These are phyloP conservation scores for Pyrus pyrifolia DNA, from an alignment of 306 rosid genomes.

Conservation along the genomic window DNA sequence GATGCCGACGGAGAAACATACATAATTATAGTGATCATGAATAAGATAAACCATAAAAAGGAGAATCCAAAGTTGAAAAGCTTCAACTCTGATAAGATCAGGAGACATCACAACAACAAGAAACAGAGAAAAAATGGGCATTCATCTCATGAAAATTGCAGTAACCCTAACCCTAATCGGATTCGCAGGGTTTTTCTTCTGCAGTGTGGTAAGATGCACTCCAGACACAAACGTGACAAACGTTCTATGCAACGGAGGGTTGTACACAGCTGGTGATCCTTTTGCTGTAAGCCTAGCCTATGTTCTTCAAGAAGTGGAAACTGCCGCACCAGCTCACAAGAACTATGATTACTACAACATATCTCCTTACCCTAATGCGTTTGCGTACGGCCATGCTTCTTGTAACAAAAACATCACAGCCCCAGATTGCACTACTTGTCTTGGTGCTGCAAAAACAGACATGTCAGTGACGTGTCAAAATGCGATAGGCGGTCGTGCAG, in stretches of 20 bases:
- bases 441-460: constrained; percentile 44
- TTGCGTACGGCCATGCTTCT: constrained; percentile 67
- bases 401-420: constrained; percentile 47
- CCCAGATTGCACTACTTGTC: constrained; percentile 58
- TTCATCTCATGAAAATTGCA: constrained; percentile 14
- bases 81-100: not conserved
- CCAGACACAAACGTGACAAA: constrained; percentile 35
- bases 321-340: constrained; percentile 13
- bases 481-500: constrained; percentile 55
- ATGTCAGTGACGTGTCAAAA: constrained; percentile 37
- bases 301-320: constrained; percentile 39
- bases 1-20: not conserved
- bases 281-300: constrained; percentile 43
- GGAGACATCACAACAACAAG: not conserved
- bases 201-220: constrained; percentile 6
- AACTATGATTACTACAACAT: constrained; percentile 41
- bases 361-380: constrained; percentile 67
- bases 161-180: constrained; percentile 6
- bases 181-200: constrained; percentile 6
- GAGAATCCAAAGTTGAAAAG: not conserved
- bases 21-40: not conserved
- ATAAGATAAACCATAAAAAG: not conserved
- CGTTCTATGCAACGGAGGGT: constrained; percentile 47
- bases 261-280: constrained; percentile 53
- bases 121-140: constrained; percentile 21